A percentile compares a stretch with the other conserved stretches of the same genome.
Evolutionary conservation across 345 rosid genomes (phyloP).

Genomic region (Carallia pectinifolia): DNA sequence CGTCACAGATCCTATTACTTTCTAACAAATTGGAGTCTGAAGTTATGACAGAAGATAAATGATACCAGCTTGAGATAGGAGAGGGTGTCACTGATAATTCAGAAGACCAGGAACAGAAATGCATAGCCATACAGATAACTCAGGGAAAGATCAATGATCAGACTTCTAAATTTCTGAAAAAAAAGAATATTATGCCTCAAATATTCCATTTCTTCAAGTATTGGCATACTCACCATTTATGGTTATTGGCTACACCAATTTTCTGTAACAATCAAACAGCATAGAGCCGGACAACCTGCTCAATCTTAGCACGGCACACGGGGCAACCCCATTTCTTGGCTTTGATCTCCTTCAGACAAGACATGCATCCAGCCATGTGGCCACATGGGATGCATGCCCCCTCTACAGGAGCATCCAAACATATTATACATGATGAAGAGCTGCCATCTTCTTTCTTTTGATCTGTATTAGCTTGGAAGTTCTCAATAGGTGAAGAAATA

Average conservation of each 20-base stretch:
- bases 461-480: conserved; percentile 20
- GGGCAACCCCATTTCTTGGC: conserved; percentile 94
- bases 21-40: background rate
- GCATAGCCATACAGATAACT: background rate
- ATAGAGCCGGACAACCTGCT: conserved; percentile 72
- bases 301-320: conserved; percentile 82
- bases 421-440: conserved; percentile 57
- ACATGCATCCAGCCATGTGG: conserved; percentile 94
- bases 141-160: background rate
- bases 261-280: conserved; percentile 47
- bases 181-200: background rate
- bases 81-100: too few species aligned
- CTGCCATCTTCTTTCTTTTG: conserved; percentile 49
- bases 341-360: conserved; percentile 82
- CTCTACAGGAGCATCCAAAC: conserved; percentile 91
- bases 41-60: too few species aligned
- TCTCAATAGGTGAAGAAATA: conserved; percentile 31
- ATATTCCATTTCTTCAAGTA: background rate
- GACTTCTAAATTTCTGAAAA: background rate
- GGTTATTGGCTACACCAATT: background rate
- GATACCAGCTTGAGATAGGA: too few species aligned
- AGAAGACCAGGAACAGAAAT: background rate
- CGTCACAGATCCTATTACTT: background rate
- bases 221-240: conserved; percentile 8
- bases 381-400: conserved; percentile 99